phyloP scores from a whole-genome alignment of 306 rosid species.

The Mucuna pruriens region DNA sequence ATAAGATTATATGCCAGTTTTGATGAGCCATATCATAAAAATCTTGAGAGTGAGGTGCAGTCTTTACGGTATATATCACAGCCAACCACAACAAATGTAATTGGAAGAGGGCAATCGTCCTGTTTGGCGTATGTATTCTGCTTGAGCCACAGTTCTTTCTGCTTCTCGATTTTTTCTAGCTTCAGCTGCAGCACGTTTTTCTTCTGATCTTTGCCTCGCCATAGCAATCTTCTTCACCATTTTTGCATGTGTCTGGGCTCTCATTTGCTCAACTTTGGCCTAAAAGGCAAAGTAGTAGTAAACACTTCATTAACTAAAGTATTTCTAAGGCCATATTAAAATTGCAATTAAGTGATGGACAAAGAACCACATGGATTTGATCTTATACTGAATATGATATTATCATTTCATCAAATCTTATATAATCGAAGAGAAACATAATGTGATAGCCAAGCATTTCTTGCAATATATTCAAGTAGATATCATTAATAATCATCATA shows the following conservation, averaged over 20 bases:
- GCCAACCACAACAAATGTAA: slow-evolving; percentile 82
- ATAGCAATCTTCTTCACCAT: slow-evolving; percentile 79
- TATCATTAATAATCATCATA: not conserved
- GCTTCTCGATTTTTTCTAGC: slow-evolving; percentile 69
- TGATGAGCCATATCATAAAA: slow-evolving; percentile 4
- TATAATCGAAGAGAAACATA: not conserved
- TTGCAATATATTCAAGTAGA: slow-evolving; percentile 2
- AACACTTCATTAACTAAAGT: not conserved
- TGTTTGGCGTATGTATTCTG: slow-evolving; percentile 80
- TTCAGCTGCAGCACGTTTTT: slow-evolving; percentile 78
- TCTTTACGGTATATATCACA: slow-evolving; percentile 34
- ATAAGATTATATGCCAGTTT: slow-evolving; percentile 16
- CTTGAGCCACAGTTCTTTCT: slow-evolving; percentile 75
- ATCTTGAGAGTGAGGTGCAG: slow-evolving; percentile 1
- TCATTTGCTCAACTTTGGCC: slow-evolving; percentile 88
- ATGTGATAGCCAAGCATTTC: not conserved
- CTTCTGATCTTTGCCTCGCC: slow-evolving; percentile 89
- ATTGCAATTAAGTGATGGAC: not conserved
- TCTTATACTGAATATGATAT: not conserved
- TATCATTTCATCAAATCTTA: not conserved
- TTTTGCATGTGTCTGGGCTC: slow-evolving; percentile 83
- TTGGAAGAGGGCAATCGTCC: slow-evolving; percentile 69
- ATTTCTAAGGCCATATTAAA: not conserved
- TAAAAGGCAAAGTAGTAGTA: not conserved
- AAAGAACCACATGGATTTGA: not conserved